A percentile compares a stretch with the other conserved stretches of the same genome.
These are phyloP conservation scores for Ligustrum vulgare DNA, from an alignment of 257 asterid genomes.

Conservation along the genomic window DNA sequence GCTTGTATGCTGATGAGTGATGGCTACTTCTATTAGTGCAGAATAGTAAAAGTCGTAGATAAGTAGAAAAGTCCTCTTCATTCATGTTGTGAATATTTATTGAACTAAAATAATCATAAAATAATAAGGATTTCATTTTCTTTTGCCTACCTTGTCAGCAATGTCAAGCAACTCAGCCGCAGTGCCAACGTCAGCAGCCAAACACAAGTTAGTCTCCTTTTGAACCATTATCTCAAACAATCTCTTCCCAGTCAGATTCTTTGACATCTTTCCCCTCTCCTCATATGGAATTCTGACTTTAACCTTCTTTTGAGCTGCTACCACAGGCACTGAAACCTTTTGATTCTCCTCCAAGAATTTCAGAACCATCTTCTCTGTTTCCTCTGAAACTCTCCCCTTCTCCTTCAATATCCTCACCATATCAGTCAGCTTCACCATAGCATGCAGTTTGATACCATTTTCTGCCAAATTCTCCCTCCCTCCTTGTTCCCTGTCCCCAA, in stretches of 20 bases:
- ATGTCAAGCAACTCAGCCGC: constrained; percentile 89
- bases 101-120: neutral
- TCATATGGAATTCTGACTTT: constrained; percentile 57
- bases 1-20: neutral
- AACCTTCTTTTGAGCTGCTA: constrained; percentile 38
- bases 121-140: neutral
- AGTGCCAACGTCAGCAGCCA: constrained; percentile 96
- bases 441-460: constrained; percentile 77
- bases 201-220: constrained; percentile 84
- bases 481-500: constrained; percentile 82
- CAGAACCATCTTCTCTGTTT: constrained; percentile 76
- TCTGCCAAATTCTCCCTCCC: constrained; percentile 92
- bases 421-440: constrained; percentile 86
- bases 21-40: neutral
- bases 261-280: constrained; percentile 77
- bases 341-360: constrained; percentile 82
- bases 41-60: neutral
- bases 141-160: constrained; percentile 72
- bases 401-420: constrained; percentile 90
- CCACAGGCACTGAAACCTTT: constrained; percentile 62
- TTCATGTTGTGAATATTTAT: neutral
- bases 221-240: constrained; percentile 84
- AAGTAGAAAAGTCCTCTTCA: neutral
- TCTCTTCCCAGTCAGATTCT: constrained; percentile 85
- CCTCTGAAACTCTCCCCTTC: constrained; percentile 87